Percentiles rank a stretch among this genome's conserved stretches.
These are phyloP conservation scores for Penicillium carneum DNA, from an alignment of 2,329 filamentous ascomycete species.

Conservation along the genomic window DNA sequence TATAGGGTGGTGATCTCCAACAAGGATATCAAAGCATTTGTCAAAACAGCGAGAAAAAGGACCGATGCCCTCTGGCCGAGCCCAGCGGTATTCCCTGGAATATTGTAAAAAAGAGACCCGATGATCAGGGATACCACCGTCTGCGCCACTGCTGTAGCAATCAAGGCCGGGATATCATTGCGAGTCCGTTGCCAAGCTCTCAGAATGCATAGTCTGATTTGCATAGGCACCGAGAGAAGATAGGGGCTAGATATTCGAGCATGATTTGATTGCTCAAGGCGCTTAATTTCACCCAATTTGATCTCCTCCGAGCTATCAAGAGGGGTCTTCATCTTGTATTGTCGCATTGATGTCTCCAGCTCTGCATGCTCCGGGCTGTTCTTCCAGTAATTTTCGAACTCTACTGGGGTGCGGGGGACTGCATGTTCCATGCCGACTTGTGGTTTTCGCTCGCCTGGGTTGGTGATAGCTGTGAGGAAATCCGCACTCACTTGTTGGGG, in stretches of 20 bases:
- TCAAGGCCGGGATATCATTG: not conserved
- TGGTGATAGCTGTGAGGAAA: conserved; percentile 72
- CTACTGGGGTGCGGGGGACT: conserved; percentile 70
- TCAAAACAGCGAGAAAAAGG: conserved; percentile 49
- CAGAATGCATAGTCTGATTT: conserved; percentile 76
- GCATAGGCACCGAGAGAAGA: conserved; percentile 76
- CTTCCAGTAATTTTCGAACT: conserved; percentile 64
- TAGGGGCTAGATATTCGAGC: conserved; percentile 62
- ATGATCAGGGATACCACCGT: conserved; percentile 2
- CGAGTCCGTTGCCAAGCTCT: conserved; percentile 71
- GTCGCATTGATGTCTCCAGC: conserved; percentile 42
- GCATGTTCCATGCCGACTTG: conserved; percentile 64
- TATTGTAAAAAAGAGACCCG: conserved; percentile 69
- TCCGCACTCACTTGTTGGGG: conserved; percentile 71
- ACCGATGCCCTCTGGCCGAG: conserved; percentile 78
- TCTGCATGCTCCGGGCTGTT: conserved; percentile 38
- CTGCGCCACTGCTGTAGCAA: conserved; percentile 6
- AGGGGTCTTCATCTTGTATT: conserved; percentile 42
- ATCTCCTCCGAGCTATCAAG: conserved; percentile 30
- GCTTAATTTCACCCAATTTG: conserved; percentile 38
- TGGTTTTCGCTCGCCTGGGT: conserved; percentile 64
- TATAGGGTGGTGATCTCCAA: conserved; percentile 11
- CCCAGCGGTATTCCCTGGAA: conserved; percentile 65
- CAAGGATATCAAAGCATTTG: conserved; percentile 9
- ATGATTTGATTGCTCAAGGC: conserved; percentile 40